Evolutionary conservation across 306 rosid genomes (phyloP), one percentile per base, ranked within the genome.

Genomic region (Comarum palustre): DNA sequence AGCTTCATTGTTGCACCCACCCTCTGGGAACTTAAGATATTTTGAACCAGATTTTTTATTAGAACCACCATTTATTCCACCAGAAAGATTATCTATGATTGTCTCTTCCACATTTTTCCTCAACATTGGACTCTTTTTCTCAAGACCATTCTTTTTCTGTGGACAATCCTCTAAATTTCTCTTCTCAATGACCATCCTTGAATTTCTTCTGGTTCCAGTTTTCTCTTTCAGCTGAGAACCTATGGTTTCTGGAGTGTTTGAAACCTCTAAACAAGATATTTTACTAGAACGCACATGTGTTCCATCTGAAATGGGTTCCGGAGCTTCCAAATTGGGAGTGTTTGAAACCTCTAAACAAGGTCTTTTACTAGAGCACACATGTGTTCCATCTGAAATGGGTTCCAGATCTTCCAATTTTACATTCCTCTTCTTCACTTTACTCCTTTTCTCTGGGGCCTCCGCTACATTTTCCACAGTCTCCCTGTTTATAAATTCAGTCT

Each of bases 211-310:
- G 15, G 71, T 62, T 31, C 61, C 63, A 38, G 43, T 32, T 1
- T 63, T 75, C 66, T 17, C 39, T 39, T 79, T 66, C 71, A 14
- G 72, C 2, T 4, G 47, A 72, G 13, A 50, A 32, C 67, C 59
- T 45, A 48, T 11, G 13, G n/a, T 58, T 32, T 34, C 39, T 25
- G 41, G 69, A 57, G 70, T 10, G 19, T 55, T 63, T 9, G 22
- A 13, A 61, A 17, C 67, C 67, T 61, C 25, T 19, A 62, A 19
- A 34, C 25, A 5, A 62, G 6, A 27, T 16, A 45, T 34, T 62
- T 62, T 62, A 34, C 45, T 17, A 62, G 67, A 62, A 19, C 3
- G 25, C 45, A 62, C 67, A 62, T 62, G n/a, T 9, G 14, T 27
- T 36, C 74, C 64, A 34, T 24, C 46, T 32, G 73, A 69, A 24